phyloP scores from a whole-genome alignment of 225 moss, liverwort and hornwort genomes.

The Ulota crispa region DNA sequence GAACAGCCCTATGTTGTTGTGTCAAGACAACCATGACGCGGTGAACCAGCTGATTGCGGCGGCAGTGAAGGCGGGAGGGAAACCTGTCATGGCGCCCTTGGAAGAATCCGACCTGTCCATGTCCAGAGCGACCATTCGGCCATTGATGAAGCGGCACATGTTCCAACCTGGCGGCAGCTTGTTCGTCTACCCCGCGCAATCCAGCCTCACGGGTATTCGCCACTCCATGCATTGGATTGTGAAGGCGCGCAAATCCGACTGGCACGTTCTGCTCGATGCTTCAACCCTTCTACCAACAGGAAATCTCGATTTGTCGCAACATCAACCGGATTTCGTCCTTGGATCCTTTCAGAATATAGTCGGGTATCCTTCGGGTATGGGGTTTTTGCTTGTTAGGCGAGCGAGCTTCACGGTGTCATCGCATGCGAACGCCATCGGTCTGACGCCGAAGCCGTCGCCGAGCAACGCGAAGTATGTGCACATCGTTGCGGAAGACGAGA shows the following conservation, averaged over 20 bases:
- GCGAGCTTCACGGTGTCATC: constrained; percentile 47
- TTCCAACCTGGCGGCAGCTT: constrained; percentile 39
- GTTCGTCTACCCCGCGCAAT: constrained; percentile 54
- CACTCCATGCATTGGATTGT: constrained; percentile 48
- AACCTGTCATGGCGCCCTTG: constrained; percentile 57
- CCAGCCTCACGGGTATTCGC: constrained; percentile 51
- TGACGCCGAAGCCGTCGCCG: constrained; percentile 30
- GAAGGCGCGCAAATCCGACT: constrained; percentile 51
- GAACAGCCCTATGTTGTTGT: constrained; percentile 61
- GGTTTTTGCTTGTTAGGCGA: constrained; percentile 65
- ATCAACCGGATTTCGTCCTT: constrained; percentile 77
- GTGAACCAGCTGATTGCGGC: constrained; percentile 48
- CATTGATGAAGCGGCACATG: constrained; percentile 48
- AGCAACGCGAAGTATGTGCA: constrained; percentile 37
- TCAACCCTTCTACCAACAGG: constrained; percentile 67
- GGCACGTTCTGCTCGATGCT: constrained; percentile 54
- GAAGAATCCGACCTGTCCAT: constrained; percentile 59
- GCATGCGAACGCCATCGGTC: constrained; percentile 30
- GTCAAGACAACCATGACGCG: constrained; percentile 82
- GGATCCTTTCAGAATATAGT: constrained; percentile 78
- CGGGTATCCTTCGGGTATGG: constrained; percentile 85
- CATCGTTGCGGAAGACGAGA: constrained; percentile 61
- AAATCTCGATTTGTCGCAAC: constrained; percentile 47
- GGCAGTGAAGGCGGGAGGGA: constrained; percentile 58
- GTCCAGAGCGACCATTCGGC: constrained; percentile 37